Percentiles rank a stretch among this genome's conserved stretches.
Evolutionary conservation across 1,284 basidiomycete species (phyloP).

Genomic region (Pholiota adiposa): DNA sequence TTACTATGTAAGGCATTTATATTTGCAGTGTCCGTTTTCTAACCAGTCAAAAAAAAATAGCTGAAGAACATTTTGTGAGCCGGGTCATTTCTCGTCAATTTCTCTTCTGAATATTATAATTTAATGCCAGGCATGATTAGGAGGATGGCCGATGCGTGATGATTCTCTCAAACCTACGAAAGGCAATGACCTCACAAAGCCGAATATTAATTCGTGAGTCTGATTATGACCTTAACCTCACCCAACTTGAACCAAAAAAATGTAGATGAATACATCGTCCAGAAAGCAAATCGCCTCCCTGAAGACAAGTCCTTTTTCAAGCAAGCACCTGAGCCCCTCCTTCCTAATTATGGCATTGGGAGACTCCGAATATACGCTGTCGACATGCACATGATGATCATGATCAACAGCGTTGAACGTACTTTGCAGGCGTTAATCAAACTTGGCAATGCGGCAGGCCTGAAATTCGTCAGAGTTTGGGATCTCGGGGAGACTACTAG

Average conservation of each 20-base stretch:
- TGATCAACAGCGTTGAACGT: constrained; percentile 38
- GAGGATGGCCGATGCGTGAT: constrained; percentile 29
- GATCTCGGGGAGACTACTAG: constrained; percentile 36
- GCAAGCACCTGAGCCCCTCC: constrained; percentile 38
- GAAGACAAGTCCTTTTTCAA: constrained; percentile 14
- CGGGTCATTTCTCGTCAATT: too few relatives aligned
- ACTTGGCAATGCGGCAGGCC: constrained; percentile 30
- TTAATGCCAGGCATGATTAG: constrained; percentile 32
- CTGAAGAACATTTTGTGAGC: background rate
- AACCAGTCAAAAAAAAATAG: background rate
- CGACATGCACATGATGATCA: constrained; percentile 38
- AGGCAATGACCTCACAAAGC: constrained; percentile 31
- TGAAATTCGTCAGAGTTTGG: constrained; percentile 37
- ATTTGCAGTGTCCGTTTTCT: background rate
- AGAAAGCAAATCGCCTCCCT: constrained; percentile 26
- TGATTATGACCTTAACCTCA: background rate
- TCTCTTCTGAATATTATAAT: background rate
- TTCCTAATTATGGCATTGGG: constrained; percentile 41
- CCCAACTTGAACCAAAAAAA: constrained; percentile 14
- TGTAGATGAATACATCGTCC: constrained; percentile 30
- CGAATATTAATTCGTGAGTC: constrained; percentile 36
- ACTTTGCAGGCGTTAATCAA: constrained; percentile 21
- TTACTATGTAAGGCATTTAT: constrained; percentile 49
- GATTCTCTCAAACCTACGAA: constrained; percentile 34
- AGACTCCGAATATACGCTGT: constrained; percentile 33